A percentile compares a stretch with the other conserved stretches of the same genome.
Evolutionary conservation across 139 green algal genomes (phyloP).

Genomic region (Picochlorum sp.): DNA sequence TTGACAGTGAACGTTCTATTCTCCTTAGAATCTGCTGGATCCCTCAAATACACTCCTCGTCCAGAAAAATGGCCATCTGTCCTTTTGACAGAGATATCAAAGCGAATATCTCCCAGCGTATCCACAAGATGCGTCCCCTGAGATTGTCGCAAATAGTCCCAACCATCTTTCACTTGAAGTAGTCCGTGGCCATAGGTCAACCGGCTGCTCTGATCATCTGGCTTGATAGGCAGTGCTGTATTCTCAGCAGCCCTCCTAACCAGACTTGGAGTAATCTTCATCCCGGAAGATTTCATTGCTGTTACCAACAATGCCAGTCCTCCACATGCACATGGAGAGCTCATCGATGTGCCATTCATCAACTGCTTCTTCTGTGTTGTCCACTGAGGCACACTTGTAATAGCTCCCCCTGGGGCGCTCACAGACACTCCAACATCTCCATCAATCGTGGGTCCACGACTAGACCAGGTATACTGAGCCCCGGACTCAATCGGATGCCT

Average conservation of each 20-base stretch:
- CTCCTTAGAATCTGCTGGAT: slow-evolving; percentile 47
- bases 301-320: slow-evolving; percentile 73
- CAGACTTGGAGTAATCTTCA: slow-evolving; percentile 24
- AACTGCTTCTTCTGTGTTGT: slow-evolving; percentile 59
- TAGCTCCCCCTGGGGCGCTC: slow-evolving; percentile 58
- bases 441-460: slow-evolving; percentile 61
- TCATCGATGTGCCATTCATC: slow-evolving; percentile 86
- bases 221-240: slow-evolving; percentile 42
- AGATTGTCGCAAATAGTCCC: slow-evolving; percentile 56
- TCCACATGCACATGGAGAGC: slow-evolving; percentile 63
- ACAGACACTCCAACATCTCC: slow-evolving; percentile 69
- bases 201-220: slow-evolving; percentile 27
- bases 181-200: slow-evolving; percentile 80
- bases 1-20: slow-evolving; percentile 41
- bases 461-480: slow-evolving; percentile 76
- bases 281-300: slow-evolving; percentile 43
- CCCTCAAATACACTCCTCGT: slow-evolving; percentile 63
- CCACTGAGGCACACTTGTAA: slow-evolving; percentile 78
- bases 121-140: slow-evolving; percentile 3
- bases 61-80: slow-evolving; percentile 23
- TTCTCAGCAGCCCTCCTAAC: slow-evolving; percentile 60
- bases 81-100: slow-evolving; percentile 37
- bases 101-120: slow-evolving; percentile 31
- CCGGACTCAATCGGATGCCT: slow-evolving; percentile 26
- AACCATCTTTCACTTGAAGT: slow-evolving; percentile 73